phyloP scores from a whole-genome alignment of 78 protist genomes.

The Dictyostelium brefeldianum region DNA sequence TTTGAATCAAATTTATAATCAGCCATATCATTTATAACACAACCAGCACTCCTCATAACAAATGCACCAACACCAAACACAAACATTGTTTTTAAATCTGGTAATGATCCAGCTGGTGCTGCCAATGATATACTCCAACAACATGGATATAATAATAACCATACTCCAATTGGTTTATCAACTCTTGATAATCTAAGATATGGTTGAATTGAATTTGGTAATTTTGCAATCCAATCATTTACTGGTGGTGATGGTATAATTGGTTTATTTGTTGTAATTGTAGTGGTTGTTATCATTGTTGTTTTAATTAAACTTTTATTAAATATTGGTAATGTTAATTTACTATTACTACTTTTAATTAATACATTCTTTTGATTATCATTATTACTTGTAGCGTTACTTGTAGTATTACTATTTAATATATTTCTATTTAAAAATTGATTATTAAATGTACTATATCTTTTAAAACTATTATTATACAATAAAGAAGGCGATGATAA shows the following conservation, averaged over 20 bases:
- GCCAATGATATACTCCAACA: slow-evolving; percentile 62
- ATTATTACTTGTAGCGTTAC: background rate
- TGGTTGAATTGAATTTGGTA: slow-evolving; percentile 50
- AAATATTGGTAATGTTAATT: background rate
- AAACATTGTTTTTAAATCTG: slow-evolving; percentile 20
- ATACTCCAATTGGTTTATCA: slow-evolving; percentile 79
- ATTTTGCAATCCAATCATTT: slow-evolving; percentile 40
- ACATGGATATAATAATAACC: slow-evolving; percentile 58
- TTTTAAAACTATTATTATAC: background rate
- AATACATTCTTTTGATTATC: background rate
- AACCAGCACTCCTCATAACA: slow-evolving; percentile 96
- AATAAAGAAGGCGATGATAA: background rate
- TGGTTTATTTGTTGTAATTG: background rate
- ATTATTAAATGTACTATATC: background rate
- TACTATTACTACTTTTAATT: background rate
- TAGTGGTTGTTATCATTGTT: background rate
- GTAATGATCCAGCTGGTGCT: slow-evolving; percentile 43
- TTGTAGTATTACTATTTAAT: background rate
- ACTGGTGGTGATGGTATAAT: background rate
- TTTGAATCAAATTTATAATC: slow-evolving; percentile 91
- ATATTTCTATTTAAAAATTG: background rate
- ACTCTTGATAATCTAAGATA: slow-evolving; percentile 47
- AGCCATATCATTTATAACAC: slow-evolving; percentile 95
- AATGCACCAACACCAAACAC: slow-evolving; percentile 91
- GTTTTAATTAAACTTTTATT: background rate